These are phyloP conservation scores for Mediolabrus comicus DNA, from an alignment of 108 stramenopile species.

Conservation along the genomic window DNA sequence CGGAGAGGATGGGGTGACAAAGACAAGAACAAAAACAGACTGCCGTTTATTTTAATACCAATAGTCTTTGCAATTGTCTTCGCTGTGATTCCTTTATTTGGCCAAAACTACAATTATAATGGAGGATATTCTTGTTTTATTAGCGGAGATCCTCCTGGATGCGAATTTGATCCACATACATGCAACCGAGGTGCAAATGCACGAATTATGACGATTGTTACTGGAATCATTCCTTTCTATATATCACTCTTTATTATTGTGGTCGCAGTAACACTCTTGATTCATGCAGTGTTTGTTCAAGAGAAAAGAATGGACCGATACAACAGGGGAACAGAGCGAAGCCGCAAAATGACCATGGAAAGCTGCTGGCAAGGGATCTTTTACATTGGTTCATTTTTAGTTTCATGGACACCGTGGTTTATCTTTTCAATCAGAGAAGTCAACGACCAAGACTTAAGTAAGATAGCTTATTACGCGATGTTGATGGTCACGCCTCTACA, in stretches of 20 bases:
- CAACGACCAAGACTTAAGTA: not conserved
- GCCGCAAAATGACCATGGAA: constrained; percentile 3
- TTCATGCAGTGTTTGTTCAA: constrained; percentile 13
- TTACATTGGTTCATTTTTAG: constrained; percentile 15
- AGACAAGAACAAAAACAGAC: constrained; percentile 1
- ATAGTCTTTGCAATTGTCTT: not conserved
- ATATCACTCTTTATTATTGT: constrained; percentile 4
- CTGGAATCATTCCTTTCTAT: not conserved
- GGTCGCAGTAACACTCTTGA: constrained; percentile 5
- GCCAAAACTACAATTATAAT: constrained; percentile 23
- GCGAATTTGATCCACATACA: not conserved
- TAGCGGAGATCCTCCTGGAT: constrained; percentile 2
- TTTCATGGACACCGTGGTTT: constrained; percentile 22
- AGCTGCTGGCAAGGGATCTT: constrained; percentile 7
- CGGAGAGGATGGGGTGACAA: constrained; percentile 11
- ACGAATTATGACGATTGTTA: not conserved
- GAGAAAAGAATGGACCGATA: constrained; percentile 28
- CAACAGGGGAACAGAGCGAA: not conserved
- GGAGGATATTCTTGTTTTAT: constrained; percentile 24
- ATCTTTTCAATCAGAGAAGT: constrained; percentile 2
- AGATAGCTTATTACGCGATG: not conserved
- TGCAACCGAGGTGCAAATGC: constrained; percentile 12
- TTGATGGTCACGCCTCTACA: not conserved
- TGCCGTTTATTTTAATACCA: constrained; percentile 13
- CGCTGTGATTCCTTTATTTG: constrained; percentile 5